Base-by-base conservation (phyloP, 768 basidiomycete species). In the Amanita exitialis region DNA sequence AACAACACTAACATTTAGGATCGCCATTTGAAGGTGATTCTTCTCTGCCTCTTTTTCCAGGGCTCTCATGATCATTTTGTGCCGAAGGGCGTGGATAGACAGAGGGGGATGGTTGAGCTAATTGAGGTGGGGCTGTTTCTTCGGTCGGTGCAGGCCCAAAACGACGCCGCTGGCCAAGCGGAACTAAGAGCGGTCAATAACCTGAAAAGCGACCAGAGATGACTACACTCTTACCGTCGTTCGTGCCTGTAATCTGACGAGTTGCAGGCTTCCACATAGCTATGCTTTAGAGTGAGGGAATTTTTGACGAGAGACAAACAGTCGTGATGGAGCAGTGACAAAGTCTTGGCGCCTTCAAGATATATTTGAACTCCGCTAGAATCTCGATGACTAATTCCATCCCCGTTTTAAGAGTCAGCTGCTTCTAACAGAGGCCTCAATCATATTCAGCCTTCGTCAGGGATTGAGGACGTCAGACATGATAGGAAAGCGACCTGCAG, bases 241-340 rank as follows among this genome's bases (percentile, higher is more conserved):
- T 96, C 18, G 92, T 94, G 52, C 92, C 93, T 35, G 89, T 89
- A 25, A 93, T 86, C 68, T 90, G 85, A 58, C 82, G 82, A 52
- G 90, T 90, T 56, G 90, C 87, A 51, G 88, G 88, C 68, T 83
- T 83, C 87, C 89, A 91, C 89, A 91, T 90, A 56, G 67, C 59
- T 44, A 57, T 62, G 67, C 64, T 61, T 66, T 67, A 67, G 69
- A 69, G 70, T 67, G 54, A 56, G 56, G n/a, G 18, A 49, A 44
- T 47, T 53, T 55, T 53, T 51, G 57, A 54, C 54, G 56, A 57
- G 55, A 54, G 57, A 54, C 52, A 53, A 52, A 51, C 49, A 54
- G 64, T 68, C 64, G 59, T 62, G 57, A 66, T 64, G 47, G 56
- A 58, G 58, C 58, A 57, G 54, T 60, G 62, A 65, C 56, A 25